A percentile compares a stretch with the other conserved stretches of the same genome.
phyloP scores from a whole-genome alignment of 1,284 basidiomycete genomes.

The Agroathelia rolfsii region DNA sequence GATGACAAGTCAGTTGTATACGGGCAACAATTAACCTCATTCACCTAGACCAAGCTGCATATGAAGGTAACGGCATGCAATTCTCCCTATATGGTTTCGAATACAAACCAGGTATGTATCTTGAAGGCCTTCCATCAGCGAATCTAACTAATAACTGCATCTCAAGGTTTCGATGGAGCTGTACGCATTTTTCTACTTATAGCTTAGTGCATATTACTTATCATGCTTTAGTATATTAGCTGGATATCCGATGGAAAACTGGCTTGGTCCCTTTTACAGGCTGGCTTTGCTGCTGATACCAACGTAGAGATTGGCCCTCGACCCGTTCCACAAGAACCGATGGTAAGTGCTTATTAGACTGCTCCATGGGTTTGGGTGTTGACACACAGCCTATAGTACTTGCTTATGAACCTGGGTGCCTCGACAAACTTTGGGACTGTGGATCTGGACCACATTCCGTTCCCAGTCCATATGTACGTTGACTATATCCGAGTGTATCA shows the following conservation, averaged over 20 bases:
- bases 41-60: constrained; percentile 15
- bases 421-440: constrained; percentile 47
- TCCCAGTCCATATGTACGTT: constrained; percentile 53
- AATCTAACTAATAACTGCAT: neutral
- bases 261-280: constrained; percentile 45
- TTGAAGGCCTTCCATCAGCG: no score
- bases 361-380: neutral
- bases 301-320: constrained; percentile 41
- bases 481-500: constrained; percentile 72
- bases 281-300: constrained; percentile 41
- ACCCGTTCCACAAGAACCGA: constrained; percentile 59
- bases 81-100: constrained; percentile 38
- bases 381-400: constrained; percentile 22
- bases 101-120: constrained; percentile 27
- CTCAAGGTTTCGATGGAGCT: no score
- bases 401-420: constrained; percentile 46
- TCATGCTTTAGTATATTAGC: constrained; percentile 40
- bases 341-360: constrained; percentile 32
- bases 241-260: constrained; percentile 41
- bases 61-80: constrained; percentile 31
- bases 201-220: no score
- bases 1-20: no score
- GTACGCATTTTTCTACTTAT: no score
- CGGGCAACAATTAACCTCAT: no score
- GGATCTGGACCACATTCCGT: constrained; percentile 44